Evolutionary conservation across 306 rosid genomes (phyloP).

Genomic region (Sicyos edulis): DNA sequence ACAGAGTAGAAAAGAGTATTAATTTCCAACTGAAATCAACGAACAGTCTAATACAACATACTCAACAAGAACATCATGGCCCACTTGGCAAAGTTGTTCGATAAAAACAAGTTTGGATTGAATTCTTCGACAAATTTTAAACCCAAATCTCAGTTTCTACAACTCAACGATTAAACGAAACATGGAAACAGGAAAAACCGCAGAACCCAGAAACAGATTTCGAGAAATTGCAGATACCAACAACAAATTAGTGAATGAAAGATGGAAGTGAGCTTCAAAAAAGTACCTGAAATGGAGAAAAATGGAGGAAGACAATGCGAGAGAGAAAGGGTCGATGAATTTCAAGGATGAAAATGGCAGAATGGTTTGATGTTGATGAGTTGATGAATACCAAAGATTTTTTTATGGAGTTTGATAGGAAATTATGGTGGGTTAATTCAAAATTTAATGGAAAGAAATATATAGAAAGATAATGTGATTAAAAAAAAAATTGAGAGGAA

Average conservation of each 20-base stretch:
- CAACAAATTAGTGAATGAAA: neutral
- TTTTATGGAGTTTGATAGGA: neutral
- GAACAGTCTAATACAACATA: neutral
- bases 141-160: neutral
- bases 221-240: slow-evolving; percentile 4
- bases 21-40: neutral
- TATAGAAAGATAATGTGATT: neutral
- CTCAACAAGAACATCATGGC: neutral
- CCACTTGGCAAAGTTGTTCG: neutral
- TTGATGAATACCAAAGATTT: slow-evolving; percentile 11
- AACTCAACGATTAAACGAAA: neutral
- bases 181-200: neutral
- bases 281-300: slow-evolving; percentile 19
- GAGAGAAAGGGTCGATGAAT: slow-evolving; percentile 16
- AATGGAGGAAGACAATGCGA: too few relatives aligned
- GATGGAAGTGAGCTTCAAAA: neutral
- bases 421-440: neutral
- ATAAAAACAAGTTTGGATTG: neutral
- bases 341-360: slow-evolving; percentile 14
- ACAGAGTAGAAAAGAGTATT: neutral
- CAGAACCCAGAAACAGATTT: neutral
- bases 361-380: slow-evolving; percentile 12
- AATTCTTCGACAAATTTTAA: neutral
- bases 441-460: neutral
- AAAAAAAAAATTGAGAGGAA: slow-evolving; percentile 2